Evolutionary conservation across 805 yeast genomes (phyloP).

Genomic region (Debaryomyces prosopidis): DNA sequence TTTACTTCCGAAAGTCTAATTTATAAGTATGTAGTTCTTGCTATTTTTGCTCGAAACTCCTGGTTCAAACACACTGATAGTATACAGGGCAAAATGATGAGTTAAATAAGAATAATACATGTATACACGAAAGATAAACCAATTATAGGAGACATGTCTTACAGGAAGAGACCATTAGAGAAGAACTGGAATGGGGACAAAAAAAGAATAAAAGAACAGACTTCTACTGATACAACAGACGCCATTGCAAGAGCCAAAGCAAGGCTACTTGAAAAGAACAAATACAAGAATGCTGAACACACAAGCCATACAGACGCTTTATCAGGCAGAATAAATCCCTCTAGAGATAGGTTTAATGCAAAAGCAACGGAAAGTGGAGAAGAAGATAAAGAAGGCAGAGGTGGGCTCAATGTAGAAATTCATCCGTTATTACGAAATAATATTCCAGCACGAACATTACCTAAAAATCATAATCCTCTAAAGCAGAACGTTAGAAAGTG

Average conservation of each 20-base stretch:
- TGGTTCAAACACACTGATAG: neutral
- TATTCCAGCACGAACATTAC: slow-evolving; percentile 24
- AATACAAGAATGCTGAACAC: neutral
- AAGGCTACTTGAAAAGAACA: slow-evolving; percentile 5
- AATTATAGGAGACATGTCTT: neutral
- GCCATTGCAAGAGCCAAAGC: slow-evolving; percentile 10
- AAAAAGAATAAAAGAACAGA: neutral
- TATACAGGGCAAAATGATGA: neutral
- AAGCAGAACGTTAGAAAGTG: slow-evolving; percentile 24
- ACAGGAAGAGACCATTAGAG: neutral
- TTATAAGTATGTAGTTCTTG: neutral
- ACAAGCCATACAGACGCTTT: neutral
- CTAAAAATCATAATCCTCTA: slow-evolving; percentile 29
- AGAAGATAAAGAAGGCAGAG: slow-evolving; percentile 9
- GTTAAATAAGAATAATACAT: too few species aligned
- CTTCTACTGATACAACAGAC: neutral
- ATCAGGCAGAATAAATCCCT: slow-evolving; percentile 2
- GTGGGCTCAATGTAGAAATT: slow-evolving; percentile 33
- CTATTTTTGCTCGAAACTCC: neutral
- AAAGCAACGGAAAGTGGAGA: neutral
- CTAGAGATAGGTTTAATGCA: slow-evolving; percentile 1
- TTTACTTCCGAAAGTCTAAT: too few species aligned
- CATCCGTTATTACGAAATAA: slow-evolving; percentile 39
- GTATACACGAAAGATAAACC: neutral
- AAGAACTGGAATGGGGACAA: neutral